Evolutionary conservation across 176 grass and related monocot genomes (phyloP), one percentile per base, ranked within the genome.

Genomic region (Rhipidocladum racemiflorum): DNA sequence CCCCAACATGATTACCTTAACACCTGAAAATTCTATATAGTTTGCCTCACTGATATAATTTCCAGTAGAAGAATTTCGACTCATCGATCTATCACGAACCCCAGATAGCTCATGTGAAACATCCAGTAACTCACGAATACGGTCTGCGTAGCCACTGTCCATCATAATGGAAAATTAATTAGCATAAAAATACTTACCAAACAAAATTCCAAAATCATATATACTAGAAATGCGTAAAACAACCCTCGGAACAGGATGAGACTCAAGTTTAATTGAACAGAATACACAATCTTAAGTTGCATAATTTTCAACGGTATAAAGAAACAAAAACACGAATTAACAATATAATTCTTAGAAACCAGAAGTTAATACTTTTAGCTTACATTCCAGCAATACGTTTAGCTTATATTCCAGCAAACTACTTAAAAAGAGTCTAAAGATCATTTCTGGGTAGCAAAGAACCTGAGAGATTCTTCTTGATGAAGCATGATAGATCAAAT

Each of bases 21-120:
- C 96, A 80, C 82, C 88, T 80, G 96, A 89, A 86, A 98, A 98
- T 78, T 98, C 96, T 72, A 98, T 98, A 80, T 95, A 93, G 64
- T 84, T 95, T 73, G 92, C 96, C 83, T 98, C 92, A 30, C 88
- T 91, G 61, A 92, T 92, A 90, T 87, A 97, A 81, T 97, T 97
- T 53, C 63, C 75, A 59, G 63, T 70, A 70, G 78, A 78, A 76
- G 78, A 90, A 84, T 75, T 90, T 77, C 79, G 83, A 57, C 28
- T 73, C 34, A 80, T 70, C 36, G 74, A 88, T 73, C 35, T 87
- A 70, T 91, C 92, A 10, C 70, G 70, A 46, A 55, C 85, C 40
- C 79, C 83, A 76, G 91, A 90, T 74, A 98, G 80, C 34, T 98
- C 90, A 46, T 87, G 85, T n/a, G 87, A 86, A 68, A 98, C 92